Base-by-base conservation (phyloP, 148 eudicot species). In the Amaranthus cruentus region DNA sequence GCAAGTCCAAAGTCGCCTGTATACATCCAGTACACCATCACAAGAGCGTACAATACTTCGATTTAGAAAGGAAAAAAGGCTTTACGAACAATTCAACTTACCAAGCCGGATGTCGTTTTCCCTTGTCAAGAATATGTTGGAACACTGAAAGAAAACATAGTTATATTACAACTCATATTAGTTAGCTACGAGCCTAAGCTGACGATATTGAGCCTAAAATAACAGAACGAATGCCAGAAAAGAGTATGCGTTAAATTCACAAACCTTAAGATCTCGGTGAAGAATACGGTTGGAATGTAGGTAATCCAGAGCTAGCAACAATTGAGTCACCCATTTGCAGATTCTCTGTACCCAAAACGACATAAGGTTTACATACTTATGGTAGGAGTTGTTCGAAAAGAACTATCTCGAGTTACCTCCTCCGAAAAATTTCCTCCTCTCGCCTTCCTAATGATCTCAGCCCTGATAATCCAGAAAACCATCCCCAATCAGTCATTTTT, bases 181-280 rank as follows among this genome's bases (percentile, higher is more conserved):
- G 58, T 55, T 52, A 15, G 48, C 51, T 21, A 60, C 38, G 7
- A 3, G 38, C 38, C 38, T 28, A 28, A 1, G 38, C 38, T 47
- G 44, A 42, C 48, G 56, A 61, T 60, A 51, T 46, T 6, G 42
- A 46, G 56, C 61, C 15, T 21, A 18, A 10, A 59, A 9, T 28
- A 54, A 65, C 9, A 59, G 12, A 62, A 6, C 47, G 10, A 53
- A 7, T 46, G 13, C 7, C 28, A 18, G 2, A 28, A 28, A 28
- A 28, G 38, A 44, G 63, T 57, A 68, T 49, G 50, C 7, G 47
- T 11, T 28, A 59, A 28, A 47, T 14, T 65, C 60, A 56, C 78
- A 65, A 87, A 95, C 99, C 96, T 95, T 95, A n/a, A 95, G 87
- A 80, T 92, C 93, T 79, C 93, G 82, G 66, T 95, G 99, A 57